phyloP scores from a whole-genome alignment of 1,139 yeast species.

The Petasospora rhodanensis region DNA sequence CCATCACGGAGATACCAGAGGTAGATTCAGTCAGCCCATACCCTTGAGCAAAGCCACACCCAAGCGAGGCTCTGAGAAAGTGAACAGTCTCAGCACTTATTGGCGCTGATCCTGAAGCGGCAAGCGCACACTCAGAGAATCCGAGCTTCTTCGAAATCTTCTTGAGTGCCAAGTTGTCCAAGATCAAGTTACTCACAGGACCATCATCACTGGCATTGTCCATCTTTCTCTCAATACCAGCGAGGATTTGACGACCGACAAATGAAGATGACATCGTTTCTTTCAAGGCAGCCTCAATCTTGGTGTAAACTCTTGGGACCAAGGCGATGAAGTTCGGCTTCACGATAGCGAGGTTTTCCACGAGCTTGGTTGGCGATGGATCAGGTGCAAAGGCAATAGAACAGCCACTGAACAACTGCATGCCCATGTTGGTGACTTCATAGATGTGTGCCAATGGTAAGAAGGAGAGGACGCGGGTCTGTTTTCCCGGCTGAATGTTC shows the following conservation, averaged over 20 bases:
- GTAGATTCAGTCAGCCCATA: constrained; percentile 76
- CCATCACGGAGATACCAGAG: constrained; percentile 54
- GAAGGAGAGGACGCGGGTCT: constrained; percentile 26
- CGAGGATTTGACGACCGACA: constrained; percentile 35
- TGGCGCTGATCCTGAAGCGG: constrained; percentile 73
- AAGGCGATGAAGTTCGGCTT: constrained; percentile 48
- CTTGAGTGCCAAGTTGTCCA: constrained; percentile 32
- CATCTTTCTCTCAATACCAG: constrained; percentile 34
- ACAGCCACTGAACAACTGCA: constrained; percentile 14
- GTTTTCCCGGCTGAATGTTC: constrained; percentile 1
- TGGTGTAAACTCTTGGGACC: constrained; percentile 60
- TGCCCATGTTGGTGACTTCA: constrained; percentile 26
- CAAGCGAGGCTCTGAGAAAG: constrained; percentile 60
- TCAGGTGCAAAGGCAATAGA: constrained; percentile 39
- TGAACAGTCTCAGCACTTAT: constrained; percentile 54
- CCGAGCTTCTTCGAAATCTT: constrained; percentile 57
- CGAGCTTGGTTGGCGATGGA: constrained; percentile 29
- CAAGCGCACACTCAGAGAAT: constrained; percentile 41
- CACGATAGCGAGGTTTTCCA: constrained; percentile 48
- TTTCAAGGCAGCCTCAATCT: constrained; percentile 45
- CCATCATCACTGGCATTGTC: constrained; percentile 33
- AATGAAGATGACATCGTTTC: constrained; percentile 50
- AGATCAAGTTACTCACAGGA: constrained; percentile 23
- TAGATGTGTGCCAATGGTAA: constrained; percentile 50
- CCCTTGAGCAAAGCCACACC: constrained; percentile 54